Conservation (phyloP, 352 stramenopile genomes). For the Blastocystis sp. region DNA sequence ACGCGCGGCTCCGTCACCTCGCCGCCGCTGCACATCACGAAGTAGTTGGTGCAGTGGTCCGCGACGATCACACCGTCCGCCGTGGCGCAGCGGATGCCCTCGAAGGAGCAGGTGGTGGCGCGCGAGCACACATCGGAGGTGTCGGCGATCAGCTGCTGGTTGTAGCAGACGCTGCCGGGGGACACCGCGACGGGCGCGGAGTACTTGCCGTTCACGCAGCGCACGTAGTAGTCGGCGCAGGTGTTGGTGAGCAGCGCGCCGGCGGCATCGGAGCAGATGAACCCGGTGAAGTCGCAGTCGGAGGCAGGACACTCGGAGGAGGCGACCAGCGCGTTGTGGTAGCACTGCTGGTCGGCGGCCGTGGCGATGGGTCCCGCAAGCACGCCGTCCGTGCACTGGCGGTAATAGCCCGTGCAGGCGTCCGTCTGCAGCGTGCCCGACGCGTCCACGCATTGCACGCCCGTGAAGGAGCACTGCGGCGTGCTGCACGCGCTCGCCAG, state of each 20-base stretch:
- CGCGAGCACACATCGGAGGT: background rate
- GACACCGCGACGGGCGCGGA: constrained; percentile 44
- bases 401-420: constrained; percentile 22
- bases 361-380: background rate
- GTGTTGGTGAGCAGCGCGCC: constrained; percentile 20
- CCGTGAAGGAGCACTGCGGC: constrained; percentile 57
- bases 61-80: constrained; percentile 40
- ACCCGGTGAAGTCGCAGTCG: constrained; percentile 57
- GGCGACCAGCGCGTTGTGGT: constrained; percentile 37
- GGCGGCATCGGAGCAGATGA: constrained; percentile 50
- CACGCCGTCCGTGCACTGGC: constrained; percentile 22
- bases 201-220: constrained; percentile 61
- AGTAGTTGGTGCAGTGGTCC: constrained; percentile 50
- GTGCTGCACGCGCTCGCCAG: constrained; percentile 27
- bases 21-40: constrained; percentile 59
- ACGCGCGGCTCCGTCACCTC: constrained; percentile 23
- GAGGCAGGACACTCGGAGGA: background rate
- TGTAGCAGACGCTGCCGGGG: constrained; percentile 39
- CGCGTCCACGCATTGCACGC: constrained; percentile 20
- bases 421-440: constrained; percentile 7
- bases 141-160: constrained; percentile 45
- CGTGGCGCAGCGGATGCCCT: constrained; percentile 47
- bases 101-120: constrained; percentile 26
- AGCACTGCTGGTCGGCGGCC: background rate
- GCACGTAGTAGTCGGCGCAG: constrained; percentile 52